These are phyloP conservation scores for Phytophthora sansomeana DNA, from an alignment of 352 stramenopile genomes.

Conservation along the genomic window DNA sequence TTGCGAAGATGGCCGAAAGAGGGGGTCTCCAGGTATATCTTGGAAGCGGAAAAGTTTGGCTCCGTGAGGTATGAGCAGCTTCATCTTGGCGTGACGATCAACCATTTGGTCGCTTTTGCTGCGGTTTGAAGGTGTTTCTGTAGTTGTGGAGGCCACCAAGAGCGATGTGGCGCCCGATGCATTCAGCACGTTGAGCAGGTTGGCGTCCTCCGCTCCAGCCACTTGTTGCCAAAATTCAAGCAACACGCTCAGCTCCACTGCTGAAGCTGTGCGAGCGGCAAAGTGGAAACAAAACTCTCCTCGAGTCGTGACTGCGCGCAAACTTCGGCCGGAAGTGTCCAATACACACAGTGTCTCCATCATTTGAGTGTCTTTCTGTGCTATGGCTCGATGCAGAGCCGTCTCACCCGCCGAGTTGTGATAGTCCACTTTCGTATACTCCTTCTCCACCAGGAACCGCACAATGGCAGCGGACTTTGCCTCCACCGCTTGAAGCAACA, in stretches of 20 bases:
- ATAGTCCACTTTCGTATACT: slow-evolving; percentile 8
- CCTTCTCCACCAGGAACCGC: slow-evolving; percentile 14
- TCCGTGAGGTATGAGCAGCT: slow-evolving; percentile 9
- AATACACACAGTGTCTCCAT: slow-evolving; percentile 5
- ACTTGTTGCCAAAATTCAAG: slow-evolving; percentile 3
- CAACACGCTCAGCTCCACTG: slow-evolving; percentile 12
- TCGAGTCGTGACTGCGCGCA: neutral
- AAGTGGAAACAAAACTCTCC: slow-evolving; percentile 23
- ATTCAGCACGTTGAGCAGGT: slow-evolving; percentile 5
- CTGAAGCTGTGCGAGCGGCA: slow-evolving; percentile 4
- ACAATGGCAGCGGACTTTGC: slow-evolving; percentile 3
- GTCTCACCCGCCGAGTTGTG: slow-evolving; percentile 17
- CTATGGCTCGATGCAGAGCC: slow-evolving; percentile 19
- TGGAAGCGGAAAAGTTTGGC: slow-evolving; percentile 5
- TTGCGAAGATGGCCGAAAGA: neutral
- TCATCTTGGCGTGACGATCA: slow-evolving; percentile 21
- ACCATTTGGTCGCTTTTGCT: neutral
- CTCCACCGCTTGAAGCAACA: slow-evolving; percentile 16
- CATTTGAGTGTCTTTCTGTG: slow-evolving; percentile 2
- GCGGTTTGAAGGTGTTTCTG: neutral
- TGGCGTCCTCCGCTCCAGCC: neutral
- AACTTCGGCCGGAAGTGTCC: neutral
- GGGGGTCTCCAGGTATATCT: neutral
- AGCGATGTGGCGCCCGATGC: slow-evolving; percentile 4
- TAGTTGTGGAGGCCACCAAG: slow-evolving; percentile 10